Evolutionary conservation across 768 basidiomycete genomes (phyloP).

Genomic region (Leccinellum albellum): DNA sequence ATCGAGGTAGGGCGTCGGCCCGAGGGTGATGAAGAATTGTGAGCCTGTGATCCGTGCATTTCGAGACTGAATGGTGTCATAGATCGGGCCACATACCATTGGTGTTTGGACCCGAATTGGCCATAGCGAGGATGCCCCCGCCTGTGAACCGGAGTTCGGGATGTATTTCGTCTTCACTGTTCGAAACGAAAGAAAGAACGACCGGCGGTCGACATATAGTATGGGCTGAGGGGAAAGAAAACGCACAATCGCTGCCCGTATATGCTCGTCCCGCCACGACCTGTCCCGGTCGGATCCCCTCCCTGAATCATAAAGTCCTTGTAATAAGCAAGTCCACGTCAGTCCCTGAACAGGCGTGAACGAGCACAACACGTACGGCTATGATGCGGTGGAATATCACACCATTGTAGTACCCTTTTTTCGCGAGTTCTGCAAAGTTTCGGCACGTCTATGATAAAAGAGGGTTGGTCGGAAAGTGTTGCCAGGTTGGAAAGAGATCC

Average conservation of each 20-base stretch:
- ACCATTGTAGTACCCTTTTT: not conserved
- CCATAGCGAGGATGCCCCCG: not conserved
- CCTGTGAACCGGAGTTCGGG: not conserved
- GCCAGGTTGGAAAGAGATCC: not conserved
- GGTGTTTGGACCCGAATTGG: slow-evolving; percentile 32
- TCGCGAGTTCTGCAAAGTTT: not conserved
- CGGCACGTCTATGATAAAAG: not conserved
- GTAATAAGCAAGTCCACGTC: no score
- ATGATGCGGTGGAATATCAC: not conserved
- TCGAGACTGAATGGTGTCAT: no score
- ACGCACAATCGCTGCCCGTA: not conserved
- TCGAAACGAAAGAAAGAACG: not conserved
- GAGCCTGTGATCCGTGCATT: slow-evolving; percentile 70
- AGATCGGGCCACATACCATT: slow-evolving; percentile 57
- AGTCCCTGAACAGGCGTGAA: no score
- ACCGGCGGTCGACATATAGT: no score
- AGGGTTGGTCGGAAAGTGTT: not conserved
- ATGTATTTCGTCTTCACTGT: not conserved
- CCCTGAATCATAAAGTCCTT: not conserved
- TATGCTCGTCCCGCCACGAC: not conserved
- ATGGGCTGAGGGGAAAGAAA: no score
- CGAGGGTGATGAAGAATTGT: slow-evolving; percentile 89
- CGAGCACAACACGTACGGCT: not conserved
- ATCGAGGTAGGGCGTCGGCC: slow-evolving; percentile 80
- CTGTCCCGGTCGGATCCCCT: not conserved